A percentile compares a stretch with the other conserved stretches of the same genome.
These are phyloP conservation scores for Candida frijolesensis DNA, from an alignment of 1,139 yeast species.

Conservation along the genomic window DNA sequence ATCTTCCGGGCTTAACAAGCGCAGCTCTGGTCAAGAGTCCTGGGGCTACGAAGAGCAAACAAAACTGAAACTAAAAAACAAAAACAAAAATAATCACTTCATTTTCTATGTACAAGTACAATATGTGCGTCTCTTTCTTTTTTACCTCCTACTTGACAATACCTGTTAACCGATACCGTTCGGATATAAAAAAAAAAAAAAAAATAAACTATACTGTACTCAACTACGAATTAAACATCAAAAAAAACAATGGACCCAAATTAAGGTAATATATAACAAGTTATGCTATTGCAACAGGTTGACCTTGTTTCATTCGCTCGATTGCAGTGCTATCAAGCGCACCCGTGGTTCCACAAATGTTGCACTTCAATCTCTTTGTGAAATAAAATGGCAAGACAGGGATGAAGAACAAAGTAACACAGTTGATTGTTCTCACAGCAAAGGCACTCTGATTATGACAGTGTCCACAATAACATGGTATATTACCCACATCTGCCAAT, in stretches of 20 bases:
- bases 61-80: background rate
- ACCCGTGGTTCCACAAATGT: constrained; percentile 49
- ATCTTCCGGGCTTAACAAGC: background rate
- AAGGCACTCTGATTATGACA: constrained; percentile 51
- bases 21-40: background rate
- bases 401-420: constrained; percentile 47
- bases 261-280: background rate
- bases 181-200: too few species aligned
- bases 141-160: background rate
- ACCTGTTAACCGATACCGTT: background rate
- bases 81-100: background rate
- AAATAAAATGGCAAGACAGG: constrained; percentile 48
- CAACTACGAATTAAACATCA: background rate
- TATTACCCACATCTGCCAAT: constrained; percentile 28
- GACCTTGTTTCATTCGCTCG: constrained; percentile 38
- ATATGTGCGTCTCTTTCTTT: background rate
- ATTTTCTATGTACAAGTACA: background rate
- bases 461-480: constrained; percentile 38
- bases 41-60: background rate
- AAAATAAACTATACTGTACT: too few species aligned
- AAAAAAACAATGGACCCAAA: background rate
- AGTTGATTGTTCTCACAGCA: constrained; percentile 43
- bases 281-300: constrained; percentile 44
- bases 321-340: constrained; percentile 33
- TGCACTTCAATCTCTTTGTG: constrained; percentile 40